Base-by-base conservation (phyloP, 306 rosid genomes). In the Castanopsis chinensis region DNA sequence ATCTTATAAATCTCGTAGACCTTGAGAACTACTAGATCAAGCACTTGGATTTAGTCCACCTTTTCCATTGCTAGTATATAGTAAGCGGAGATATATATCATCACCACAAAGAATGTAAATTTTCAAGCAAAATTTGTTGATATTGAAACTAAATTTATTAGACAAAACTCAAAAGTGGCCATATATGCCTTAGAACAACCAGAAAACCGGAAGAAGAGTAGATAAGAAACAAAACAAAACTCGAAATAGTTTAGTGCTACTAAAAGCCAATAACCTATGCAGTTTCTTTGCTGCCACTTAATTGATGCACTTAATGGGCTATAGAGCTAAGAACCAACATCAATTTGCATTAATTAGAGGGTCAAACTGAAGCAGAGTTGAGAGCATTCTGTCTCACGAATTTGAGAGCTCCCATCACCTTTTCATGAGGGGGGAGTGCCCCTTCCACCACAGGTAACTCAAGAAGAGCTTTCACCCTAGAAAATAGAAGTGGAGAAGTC, bases 401-500 rank as follows among this genome's bases (percentile, higher is more conserved):
- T 2, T 77, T 78, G 25, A 86, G 76, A 74, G 75, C 27, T 3
- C 30, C 75, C 32, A 81, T 14, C 32, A 57, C 3, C 83, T 75
- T 75, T n/a, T 79, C 84, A 49, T 73, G 57, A 28, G 89, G 80
- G 75, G 80, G 80, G 3, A 21, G 3, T 11, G 6, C 4, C 11
- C 72, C 72, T 57, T 78, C 78, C 57, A 69, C 51, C 57, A 59
- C 4, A 1, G 87, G 87, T 30, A 75, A 64, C 20, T 84, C 77
- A 3, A 0, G 67, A 20, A 81, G 20, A 10, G 76, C 69, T 3
- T 55, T 70, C 1, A 86, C 1, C 84, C 82, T 72, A 7, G 78
- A 75, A 41, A 28, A 72, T 15, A 81, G 21, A 5, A 27, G 4
- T 25, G 90, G 90, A 20, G 90, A 88, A 20, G 19, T 45, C 49